Percentiles rank a stretch among this genome's conserved stretches.
phyloP scores from a whole-genome alignment of 2,329 filamentous ascomycete species.

The Trichoderma sp. region DNA sequence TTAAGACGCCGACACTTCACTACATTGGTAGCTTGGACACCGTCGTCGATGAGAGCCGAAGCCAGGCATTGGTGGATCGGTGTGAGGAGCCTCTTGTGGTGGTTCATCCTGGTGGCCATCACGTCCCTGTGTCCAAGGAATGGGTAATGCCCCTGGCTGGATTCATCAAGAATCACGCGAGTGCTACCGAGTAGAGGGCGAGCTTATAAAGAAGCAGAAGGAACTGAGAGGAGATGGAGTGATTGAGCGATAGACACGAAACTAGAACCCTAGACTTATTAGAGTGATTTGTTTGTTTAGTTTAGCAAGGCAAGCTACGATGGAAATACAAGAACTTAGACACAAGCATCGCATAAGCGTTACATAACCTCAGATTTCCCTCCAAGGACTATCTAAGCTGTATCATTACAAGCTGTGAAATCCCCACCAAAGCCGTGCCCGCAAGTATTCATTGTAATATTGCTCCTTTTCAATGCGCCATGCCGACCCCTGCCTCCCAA shows the following conservation, averaged over 20 bases:
- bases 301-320: slow-evolving; percentile 26
- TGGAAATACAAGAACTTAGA: slow-evolving; percentile 28
- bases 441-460: slow-evolving; percentile 7
- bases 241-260: slow-evolving; percentile 25
- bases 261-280: background rate
- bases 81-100: slow-evolving; percentile 58
- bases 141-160: slow-evolving; percentile 74
- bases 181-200: slow-evolving; percentile 23
- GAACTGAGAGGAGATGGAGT: slow-evolving; percentile 25
- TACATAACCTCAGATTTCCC: slow-evolving; percentile 32
- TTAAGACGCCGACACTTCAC: slow-evolving; percentile 77
- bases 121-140: slow-evolving; percentile 80
- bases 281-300: slow-evolving; percentile 12
- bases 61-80: slow-evolving; percentile 64
- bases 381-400: slow-evolving; percentile 38
- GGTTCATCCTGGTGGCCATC: slow-evolving; percentile 86
- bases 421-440: slow-evolving; percentile 16
- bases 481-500: slow-evolving; percentile 6
- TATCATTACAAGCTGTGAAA: slow-evolving; percentile 36
- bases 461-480: slow-evolving; percentile 3
- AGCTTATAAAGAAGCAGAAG: background rate
- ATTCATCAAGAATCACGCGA: slow-evolving; percentile 59
- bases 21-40: slow-evolving; percentile 82
- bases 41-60: slow-evolving; percentile 79
- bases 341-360: slow-evolving; percentile 31